Evolutionary conservation across 1,284 basidiomycete genomes (phyloP).

Genomic region (Cystobasidium sp.): DNA sequence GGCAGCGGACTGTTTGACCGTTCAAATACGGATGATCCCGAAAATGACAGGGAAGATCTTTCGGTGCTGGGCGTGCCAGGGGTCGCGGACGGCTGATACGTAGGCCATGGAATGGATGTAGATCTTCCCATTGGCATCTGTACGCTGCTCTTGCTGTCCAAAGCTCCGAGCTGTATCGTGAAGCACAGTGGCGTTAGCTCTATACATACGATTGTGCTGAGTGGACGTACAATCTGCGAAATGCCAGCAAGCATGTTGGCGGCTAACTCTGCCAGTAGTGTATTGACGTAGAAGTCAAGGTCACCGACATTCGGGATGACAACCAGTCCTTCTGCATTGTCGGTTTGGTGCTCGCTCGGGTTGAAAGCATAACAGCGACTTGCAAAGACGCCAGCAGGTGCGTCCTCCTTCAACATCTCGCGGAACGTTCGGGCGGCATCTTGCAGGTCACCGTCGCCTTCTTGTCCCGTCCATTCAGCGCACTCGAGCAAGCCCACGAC

Average conservation of each 20-base stretch:
- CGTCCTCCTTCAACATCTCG: slow-evolving; percentile 24
- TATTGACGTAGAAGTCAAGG: slow-evolving; percentile 73
- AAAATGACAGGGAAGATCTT: slow-evolving; percentile 41
- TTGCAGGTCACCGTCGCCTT: slow-evolving; percentile 16
- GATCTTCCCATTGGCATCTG: slow-evolving; percentile 50
- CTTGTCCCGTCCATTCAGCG: slow-evolving; percentile 55
- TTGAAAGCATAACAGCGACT: slow-evolving; percentile 68
- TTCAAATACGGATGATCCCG: slow-evolving; percentile 29
- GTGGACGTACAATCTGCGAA: slow-evolving; percentile 64
- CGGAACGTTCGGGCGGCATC: slow-evolving; percentile 44
- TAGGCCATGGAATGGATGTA: not conserved
- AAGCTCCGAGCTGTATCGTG: slow-evolving; percentile 47
- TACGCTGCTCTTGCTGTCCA: slow-evolving; percentile 52
- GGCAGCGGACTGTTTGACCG: slow-evolving; percentile 46
- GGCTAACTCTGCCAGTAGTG: slow-evolving; percentile 81
- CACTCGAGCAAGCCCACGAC: slow-evolving; percentile 76
- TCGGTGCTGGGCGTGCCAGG: slow-evolving; percentile 11
- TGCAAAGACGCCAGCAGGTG: slow-evolving; percentile 51
- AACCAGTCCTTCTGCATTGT: slow-evolving; percentile 68
- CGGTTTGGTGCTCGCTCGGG: slow-evolving; percentile 77
- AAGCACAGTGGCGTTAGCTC: not conserved
- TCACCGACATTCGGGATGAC: slow-evolving; percentile 78
- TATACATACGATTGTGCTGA: not conserved
- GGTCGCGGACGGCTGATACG: not conserved
- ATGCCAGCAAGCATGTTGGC: slow-evolving; percentile 82